Evolutionary conservation across 2,329 filamentous ascomycete genomes (phyloP).

Genomic region (Verticillium nonalfalfae): DNA sequence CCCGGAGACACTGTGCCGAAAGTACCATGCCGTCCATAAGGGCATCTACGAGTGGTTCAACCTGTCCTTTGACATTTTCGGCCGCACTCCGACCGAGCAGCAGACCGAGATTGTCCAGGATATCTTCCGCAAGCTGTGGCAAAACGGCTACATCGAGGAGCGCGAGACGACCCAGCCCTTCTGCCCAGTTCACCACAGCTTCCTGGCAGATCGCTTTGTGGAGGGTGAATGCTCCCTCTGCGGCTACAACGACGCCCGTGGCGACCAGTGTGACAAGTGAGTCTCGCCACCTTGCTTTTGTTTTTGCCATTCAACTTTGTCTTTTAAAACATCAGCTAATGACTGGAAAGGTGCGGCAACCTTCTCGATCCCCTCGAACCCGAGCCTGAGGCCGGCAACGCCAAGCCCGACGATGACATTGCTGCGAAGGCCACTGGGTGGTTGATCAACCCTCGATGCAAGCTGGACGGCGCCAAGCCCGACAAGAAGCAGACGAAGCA

Average conservation of each 20-base stretch:
- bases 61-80: slow-evolving; percentile 92
- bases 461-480: slow-evolving; percentile 79
- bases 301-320: too few relatives aligned
- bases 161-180: slow-evolving; percentile 83
- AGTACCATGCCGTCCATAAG: slow-evolving; percentile 86
- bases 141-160: slow-evolving; percentile 86
- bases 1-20: slow-evolving; percentile 79
- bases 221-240: slow-evolving; percentile 75
- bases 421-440: slow-evolving; percentile 31
- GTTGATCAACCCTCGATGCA: slow-evolving; percentile 82
- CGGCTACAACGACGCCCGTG: slow-evolving; percentile 62
- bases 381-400: slow-evolving; percentile 25
- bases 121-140: slow-evolving; percentile 80
- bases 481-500: slow-evolving; percentile 81
- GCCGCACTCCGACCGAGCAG: slow-evolving; percentile 79
- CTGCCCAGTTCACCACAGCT: slow-evolving; percentile 62
- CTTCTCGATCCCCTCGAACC: slow-evolving; percentile 65
- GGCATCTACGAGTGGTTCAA: slow-evolving; percentile 96
- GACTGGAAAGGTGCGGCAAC: slow-evolving; percentile 52
- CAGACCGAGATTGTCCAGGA: slow-evolving; percentile 92
- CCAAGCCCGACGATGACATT: slow-evolving; percentile 19
- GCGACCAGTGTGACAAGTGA: slow-evolving; percentile 60
- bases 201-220: slow-evolving; percentile 81
- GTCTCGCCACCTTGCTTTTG: background rate
- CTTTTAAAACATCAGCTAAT: too few relatives aligned